phyloP scores from a whole-genome alignment of 2,329 filamentous ascomycete genomes.

The Hypoxylon sp. region DNA sequence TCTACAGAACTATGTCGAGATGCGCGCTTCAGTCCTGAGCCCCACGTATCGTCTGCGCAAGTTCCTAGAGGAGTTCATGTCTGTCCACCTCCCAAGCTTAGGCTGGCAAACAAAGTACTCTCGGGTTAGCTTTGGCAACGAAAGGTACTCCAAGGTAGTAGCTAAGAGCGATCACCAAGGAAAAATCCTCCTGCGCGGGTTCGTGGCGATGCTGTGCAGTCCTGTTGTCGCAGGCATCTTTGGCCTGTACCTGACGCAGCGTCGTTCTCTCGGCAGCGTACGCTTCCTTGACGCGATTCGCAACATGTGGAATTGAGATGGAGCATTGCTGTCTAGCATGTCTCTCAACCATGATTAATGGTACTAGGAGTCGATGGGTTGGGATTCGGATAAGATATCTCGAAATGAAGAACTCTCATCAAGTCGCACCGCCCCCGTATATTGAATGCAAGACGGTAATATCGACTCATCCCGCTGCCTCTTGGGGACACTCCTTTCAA shows the following conservation, averaged over 20 bases:
- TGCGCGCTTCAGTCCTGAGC: constrained; percentile 85
- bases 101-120: constrained; percentile 95
- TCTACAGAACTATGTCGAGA: constrained; percentile 90
- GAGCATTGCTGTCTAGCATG: not conserved
- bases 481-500: not conserved
- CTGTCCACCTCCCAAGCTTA: constrained; percentile 74
- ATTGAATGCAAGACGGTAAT: too few species aligned
- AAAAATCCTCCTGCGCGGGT: constrained; percentile 59
- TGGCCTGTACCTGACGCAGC: constrained; percentile 30
- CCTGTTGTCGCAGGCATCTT: constrained; percentile 35
- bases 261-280: constrained; percentile 10
- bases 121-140: constrained; percentile 91
- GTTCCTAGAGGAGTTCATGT: constrained; percentile 83
- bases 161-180: constrained; percentile 74
- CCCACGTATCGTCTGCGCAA: constrained; percentile 83
- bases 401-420: not conserved
- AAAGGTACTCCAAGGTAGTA: constrained; percentile 86
- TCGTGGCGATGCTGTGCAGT: constrained; percentile 48
- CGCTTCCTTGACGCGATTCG: constrained; percentile 13
- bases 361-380: not conserved
- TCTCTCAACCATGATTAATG: not conserved
- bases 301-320: constrained; percentile 22
- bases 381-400: not conserved
- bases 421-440: too few species aligned
- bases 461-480: too few species aligned